Evolutionary conservation across 768 basidiomycete species (phyloP).

Genomic region (Trametes cingulata): DNA sequence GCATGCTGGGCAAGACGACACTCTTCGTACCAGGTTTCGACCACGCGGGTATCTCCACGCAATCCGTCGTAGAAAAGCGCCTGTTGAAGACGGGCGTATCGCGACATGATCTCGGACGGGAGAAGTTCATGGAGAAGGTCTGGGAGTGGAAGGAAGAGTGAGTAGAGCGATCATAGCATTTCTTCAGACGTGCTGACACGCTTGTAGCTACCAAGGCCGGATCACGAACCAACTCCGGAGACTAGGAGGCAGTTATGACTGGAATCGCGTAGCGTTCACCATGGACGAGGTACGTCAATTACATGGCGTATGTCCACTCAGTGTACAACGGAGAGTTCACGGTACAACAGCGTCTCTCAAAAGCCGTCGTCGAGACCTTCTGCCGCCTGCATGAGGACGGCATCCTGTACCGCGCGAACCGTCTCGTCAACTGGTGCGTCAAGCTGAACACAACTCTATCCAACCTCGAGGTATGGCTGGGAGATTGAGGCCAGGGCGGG

Average conservation of each 20-base stretch:
- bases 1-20: constrained; percentile 91
- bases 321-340: not conserved
- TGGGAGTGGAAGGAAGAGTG: constrained; percentile 98
- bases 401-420: constrained; percentile 91
- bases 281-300: constrained; percentile 83
- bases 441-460: constrained; percentile 94
- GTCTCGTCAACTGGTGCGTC: constrained; percentile 98
- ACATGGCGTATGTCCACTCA: too few species aligned
- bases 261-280: constrained; percentile 93
- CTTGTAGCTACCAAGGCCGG: constrained; percentile 79
- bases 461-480: constrained; percentile 78
- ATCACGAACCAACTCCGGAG: constrained; percentile 89
- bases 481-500: not conserved
- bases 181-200: not conserved
- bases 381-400: constrained; percentile 90
- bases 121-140: constrained; percentile 86
- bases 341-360: constrained; percentile 59
- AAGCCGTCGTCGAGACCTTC: constrained; percentile 90
- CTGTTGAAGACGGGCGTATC: constrained; percentile 83
- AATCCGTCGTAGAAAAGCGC: constrained; percentile 95
- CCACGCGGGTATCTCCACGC: constrained; percentile 97
- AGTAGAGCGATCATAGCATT: constrained; percentile 27
- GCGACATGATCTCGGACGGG: constrained; percentile 93
- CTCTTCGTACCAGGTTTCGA: constrained; percentile 95
- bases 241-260: constrained; percentile 92